Conservation (phyloP, 2,329 filamentous ascomycete genomes). For the Alternaria brassicicola region DNA sequence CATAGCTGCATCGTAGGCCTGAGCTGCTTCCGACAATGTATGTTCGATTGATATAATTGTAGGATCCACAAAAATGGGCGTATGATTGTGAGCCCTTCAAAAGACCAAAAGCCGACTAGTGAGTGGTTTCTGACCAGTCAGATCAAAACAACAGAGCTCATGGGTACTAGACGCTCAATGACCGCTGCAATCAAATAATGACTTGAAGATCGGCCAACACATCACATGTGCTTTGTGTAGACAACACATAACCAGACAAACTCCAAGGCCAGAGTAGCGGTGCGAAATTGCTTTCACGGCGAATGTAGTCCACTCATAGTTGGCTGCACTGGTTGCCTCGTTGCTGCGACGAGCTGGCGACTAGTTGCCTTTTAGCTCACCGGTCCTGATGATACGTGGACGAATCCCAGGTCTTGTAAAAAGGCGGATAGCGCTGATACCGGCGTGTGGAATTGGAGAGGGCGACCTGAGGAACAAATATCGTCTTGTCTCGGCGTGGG, state of each 20-base stretch:
- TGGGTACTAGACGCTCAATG: neutral
- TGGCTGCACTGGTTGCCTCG: neutral
- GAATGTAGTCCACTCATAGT: neutral
- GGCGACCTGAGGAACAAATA: neutral
- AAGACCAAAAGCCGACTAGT: neutral
- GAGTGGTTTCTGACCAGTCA: neutral
- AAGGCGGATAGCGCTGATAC: neutral
- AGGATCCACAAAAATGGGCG: neutral
- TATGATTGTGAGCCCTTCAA: neutral
- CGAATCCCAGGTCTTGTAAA: neutral
- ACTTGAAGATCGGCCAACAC: neutral
- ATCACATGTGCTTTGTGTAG: neutral
- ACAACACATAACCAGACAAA: neutral
- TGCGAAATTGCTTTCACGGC: neutral
- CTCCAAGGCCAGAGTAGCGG: neutral
- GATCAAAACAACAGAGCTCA: neutral
- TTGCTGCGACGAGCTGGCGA: neutral
- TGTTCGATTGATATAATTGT: neutral
- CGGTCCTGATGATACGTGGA: neutral
- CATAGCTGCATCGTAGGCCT: neutral
- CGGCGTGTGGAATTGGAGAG: neutral
- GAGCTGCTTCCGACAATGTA: neutral
- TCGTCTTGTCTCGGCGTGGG: neutral
- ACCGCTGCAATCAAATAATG: neutral
- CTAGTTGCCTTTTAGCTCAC: neutral